phyloP scores from a whole-genome alignment of 192 early-diverging fungal species.

The Jimgerdemannia lactiflua region DNA sequence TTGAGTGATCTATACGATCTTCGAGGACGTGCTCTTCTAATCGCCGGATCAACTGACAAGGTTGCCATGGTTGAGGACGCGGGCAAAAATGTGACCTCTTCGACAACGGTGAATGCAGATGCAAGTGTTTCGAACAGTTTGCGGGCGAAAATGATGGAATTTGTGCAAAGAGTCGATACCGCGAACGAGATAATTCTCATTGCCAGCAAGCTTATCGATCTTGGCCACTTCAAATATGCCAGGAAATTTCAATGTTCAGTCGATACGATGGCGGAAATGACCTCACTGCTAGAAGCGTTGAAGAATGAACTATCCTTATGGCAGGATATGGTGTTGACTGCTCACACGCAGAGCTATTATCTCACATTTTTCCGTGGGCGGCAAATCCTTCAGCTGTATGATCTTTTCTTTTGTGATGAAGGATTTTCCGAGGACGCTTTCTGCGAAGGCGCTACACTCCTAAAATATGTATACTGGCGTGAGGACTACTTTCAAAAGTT shows the following conservation, averaged over 20 bases:
- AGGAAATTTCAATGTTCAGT: background rate
- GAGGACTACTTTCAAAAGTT: background rate
- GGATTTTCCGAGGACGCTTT: background rate
- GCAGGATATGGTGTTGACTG: background rate
- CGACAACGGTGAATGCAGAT: background rate
- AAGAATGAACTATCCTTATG: background rate
- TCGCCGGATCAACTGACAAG: conserved; percentile 3
- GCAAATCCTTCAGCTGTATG: background rate
- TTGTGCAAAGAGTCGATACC: conserved; percentile 7
- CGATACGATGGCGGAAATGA: background rate
- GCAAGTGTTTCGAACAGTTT: background rate
- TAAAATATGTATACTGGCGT: background rate
- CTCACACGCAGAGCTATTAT: background rate
- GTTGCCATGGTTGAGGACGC: background rate
- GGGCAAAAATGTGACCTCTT: background rate
- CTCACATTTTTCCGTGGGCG: background rate
- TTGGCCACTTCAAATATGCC: conserved; percentile 7
- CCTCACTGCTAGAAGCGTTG: background rate
- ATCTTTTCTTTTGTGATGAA: background rate
- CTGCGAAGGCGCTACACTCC: background rate
- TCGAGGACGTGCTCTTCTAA: conserved; percentile 4
- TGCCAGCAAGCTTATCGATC: conserved; percentile 1
- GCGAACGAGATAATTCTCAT: conserved; percentile 3
- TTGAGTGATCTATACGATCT: conserved; percentile 7
- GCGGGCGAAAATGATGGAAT: conserved; percentile 4